Evolutionary conservation across 805 yeast species (phyloP).

Genomic region (Candida odintsovae): DNA sequence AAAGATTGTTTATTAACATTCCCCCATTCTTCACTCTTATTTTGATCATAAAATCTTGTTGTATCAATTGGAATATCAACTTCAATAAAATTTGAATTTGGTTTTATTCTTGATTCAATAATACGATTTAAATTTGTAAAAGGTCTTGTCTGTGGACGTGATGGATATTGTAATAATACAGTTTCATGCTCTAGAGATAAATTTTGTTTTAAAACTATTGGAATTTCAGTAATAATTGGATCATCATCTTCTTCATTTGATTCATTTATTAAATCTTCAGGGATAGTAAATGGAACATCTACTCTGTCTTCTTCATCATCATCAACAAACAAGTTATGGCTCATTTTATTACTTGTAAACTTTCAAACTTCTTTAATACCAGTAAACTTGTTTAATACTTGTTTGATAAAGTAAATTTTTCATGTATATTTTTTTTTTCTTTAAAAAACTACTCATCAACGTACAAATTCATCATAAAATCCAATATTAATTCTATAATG

Average conservation of each 20-base stretch:
- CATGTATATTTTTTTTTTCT: not conserved
- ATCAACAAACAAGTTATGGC: conserved; percentile 5
- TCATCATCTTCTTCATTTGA: conserved; percentile 25
- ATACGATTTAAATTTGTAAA: conserved; percentile 29
- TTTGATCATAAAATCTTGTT: conserved; percentile 56
- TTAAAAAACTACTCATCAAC: not conserved
- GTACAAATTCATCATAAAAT: not conserved
- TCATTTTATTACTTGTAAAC: no score
- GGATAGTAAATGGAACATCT: not conserved
- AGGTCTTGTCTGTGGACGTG: conserved; percentile 41
- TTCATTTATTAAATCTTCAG: not conserved
- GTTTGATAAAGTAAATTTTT: not conserved
- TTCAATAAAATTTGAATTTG: conserved; percentile 58
- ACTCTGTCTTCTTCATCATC: conserved; percentile 5
- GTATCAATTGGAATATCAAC: conserved; percentile 74
- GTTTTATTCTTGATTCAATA: conserved; percentile 48
- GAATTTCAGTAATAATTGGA: conserved; percentile 56
- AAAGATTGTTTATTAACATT: conserved; percentile 54
- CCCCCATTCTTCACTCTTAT: conserved; percentile 61
- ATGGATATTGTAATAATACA: conserved; percentile 55
- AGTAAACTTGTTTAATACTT: not conserved
- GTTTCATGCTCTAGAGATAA: conserved; percentile 25
- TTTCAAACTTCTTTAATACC: no score
- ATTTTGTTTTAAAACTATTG: conserved; percentile 40
- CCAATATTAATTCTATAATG: no score